Percentiles rank a stretch among this genome's conserved stretches.
These are phyloP conservation scores for Penicillium sp. DNA, from an alignment of 2,329 filamentous ascomycete species.

Conservation along the genomic window DNA sequence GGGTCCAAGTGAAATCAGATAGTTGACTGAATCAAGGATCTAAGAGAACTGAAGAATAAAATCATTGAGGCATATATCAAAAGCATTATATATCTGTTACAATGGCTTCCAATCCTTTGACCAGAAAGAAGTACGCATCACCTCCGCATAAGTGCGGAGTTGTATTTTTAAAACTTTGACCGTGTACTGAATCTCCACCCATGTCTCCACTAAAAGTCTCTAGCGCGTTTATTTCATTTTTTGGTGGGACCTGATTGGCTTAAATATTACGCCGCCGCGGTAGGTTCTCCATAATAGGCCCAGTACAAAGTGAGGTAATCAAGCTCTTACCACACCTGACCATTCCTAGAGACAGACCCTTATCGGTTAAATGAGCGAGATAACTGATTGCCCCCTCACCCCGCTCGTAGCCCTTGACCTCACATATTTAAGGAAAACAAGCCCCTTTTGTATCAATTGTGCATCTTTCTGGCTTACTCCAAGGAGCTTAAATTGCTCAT, in stretches of 20 bases:
- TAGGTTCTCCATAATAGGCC: slow-evolving; percentile 2
- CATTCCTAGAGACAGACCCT: background rate
- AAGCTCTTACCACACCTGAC: background rate
- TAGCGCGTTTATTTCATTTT: slow-evolving; percentile 12
- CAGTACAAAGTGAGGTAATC: background rate
- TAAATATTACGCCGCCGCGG: slow-evolving; percentile 11
- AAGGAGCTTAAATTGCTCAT: background rate
- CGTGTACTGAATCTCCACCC: slow-evolving; percentile 4
- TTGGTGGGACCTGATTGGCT: slow-evolving; percentile 1
- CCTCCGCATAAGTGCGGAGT: slow-evolving; percentile 17
- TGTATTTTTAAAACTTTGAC: slow-evolving; percentile 15
- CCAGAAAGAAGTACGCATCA: background rate
- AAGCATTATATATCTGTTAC: background rate
- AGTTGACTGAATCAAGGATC: background rate
- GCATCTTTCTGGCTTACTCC: background rate
- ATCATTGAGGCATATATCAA: background rate
- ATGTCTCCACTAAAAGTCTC: slow-evolving; percentile 17
- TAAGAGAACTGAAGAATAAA: no score
- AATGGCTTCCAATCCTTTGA: background rate
- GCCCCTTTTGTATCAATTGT: background rate
- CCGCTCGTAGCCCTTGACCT: slow-evolving; percentile 7
- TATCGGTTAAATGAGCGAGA: slow-evolving; percentile 10
- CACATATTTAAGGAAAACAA: background rate
- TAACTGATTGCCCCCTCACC: slow-evolving; percentile 13
- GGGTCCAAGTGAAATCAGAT: background rate